phyloP scores from a whole-genome alignment of 202 grass and related monocot species.

The Panicum virgatum region DNA sequence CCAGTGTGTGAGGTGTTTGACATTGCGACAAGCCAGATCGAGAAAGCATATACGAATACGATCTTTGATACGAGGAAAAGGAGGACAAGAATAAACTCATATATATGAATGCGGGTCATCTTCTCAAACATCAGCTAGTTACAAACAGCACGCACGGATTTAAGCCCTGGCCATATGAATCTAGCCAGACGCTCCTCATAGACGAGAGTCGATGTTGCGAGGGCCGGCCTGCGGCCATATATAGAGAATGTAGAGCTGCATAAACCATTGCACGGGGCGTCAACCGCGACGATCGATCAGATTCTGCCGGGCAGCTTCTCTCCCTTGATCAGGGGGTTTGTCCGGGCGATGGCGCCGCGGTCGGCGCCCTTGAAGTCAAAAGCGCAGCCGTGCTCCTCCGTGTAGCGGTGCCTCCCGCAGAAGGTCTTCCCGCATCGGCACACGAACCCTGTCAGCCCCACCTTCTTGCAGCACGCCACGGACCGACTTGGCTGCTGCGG shows the following conservation, averaged over 20 bases:
- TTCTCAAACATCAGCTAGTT: not conserved
- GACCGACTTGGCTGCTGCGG: not conserved
- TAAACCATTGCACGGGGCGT: not conserved
- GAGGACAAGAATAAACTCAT: not conserved
- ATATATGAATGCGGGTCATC: not conserved
- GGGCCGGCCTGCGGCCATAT: not conserved
- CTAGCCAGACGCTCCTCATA: no score
- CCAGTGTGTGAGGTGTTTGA: not conserved
- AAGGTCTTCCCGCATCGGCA: constrained; percentile 35
- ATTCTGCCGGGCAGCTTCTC: constrained; percentile 15
- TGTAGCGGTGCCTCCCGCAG: constrained; percentile 31
- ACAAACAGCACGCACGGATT: not conserved
- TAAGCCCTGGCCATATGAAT: not conserved
- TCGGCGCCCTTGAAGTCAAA: constrained; percentile 33
- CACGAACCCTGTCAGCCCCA: constrained; percentile 30
- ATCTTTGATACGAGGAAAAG: not conserved
- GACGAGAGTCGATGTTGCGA: not conserved
- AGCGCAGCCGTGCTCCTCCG: constrained; percentile 30
- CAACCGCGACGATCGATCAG: not conserved
- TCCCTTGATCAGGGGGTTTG: constrained; percentile 17
- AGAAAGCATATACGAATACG: not conserved
- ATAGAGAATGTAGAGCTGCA: no score
- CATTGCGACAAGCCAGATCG: no score
- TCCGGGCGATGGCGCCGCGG: not conserved
- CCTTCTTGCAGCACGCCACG: constrained; percentile 39